Percentiles rank a stretch among this genome's conserved stretches.
Evolutionary conservation across 192 early-diverging fungal species (phyloP).

Genomic region (Gryganskiella cystojenkinii): DNA sequence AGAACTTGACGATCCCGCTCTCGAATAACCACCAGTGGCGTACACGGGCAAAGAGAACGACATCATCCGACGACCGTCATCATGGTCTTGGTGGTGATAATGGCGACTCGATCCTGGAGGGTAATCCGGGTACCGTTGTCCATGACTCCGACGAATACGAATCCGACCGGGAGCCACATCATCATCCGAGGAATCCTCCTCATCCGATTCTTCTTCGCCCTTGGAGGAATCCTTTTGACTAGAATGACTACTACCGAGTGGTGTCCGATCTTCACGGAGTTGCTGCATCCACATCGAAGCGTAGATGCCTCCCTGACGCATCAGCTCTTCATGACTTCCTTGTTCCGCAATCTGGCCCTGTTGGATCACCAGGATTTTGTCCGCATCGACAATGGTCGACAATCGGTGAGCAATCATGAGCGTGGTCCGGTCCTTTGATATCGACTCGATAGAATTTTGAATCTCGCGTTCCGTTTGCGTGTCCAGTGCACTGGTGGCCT

Average conservation of each 20-base stretch:
- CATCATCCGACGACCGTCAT: slow-evolving; percentile 14
- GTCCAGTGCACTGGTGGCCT: slow-evolving; percentile 72
- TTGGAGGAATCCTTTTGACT: slow-evolving; percentile 52
- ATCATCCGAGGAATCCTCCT: slow-evolving; percentile 21
- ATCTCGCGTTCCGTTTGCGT: slow-evolving; percentile 75
- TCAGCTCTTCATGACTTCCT: slow-evolving; percentile 81
- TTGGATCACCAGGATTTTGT: slow-evolving; percentile 86
- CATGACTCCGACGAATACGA: slow-evolving; percentile 16
- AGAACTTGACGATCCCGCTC: slow-evolving; percentile 17
- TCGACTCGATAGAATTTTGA: slow-evolving; percentile 81
- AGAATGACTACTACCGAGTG: slow-evolving; percentile 22
- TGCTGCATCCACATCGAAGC: slow-evolving; percentile 84
- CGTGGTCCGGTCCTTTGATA: slow-evolving; percentile 76
- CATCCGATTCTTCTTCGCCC: slow-evolving; percentile 36
- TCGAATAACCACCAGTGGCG: not conserved
- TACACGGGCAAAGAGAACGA: slow-evolving; percentile 40
- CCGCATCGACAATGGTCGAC: slow-evolving; percentile 84
- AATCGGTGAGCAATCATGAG: slow-evolving; percentile 92
- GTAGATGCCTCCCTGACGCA: slow-evolving; percentile 74
- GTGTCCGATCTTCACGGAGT: slow-evolving; percentile 35
- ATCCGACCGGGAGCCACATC: slow-evolving; percentile 11
- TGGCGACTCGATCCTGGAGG: not conserved
- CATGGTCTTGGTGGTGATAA: not conserved
- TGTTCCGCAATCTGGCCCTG: slow-evolving; percentile 82
- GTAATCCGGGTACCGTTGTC: slow-evolving; percentile 11